Conservation (phyloP, 2,329 filamentous ascomycete genomes). For the Xylaria sp. region DNA sequence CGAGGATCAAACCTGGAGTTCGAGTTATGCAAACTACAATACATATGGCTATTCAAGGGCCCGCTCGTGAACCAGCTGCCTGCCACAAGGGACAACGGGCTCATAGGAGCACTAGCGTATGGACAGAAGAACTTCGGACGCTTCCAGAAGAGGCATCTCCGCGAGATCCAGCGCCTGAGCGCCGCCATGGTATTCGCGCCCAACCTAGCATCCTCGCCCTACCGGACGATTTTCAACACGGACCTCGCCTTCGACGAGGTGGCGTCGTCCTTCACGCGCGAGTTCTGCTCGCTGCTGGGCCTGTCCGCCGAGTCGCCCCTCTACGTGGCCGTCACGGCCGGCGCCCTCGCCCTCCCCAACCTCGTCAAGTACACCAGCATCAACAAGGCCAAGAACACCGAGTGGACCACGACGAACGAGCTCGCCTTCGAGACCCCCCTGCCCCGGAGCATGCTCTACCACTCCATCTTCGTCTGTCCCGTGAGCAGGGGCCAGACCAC, state of each 20-base stretch:
- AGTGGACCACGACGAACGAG: conserved; percentile 94
- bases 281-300: conserved; percentile 92
- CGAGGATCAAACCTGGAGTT: conserved; percentile 95
- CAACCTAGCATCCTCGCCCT: conserved; percentile 81
- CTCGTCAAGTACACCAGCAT: conserved; percentile 88
- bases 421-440: conserved; percentile 79
- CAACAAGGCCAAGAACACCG: conserved; percentile 88
- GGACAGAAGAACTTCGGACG: conserved; percentile 76
- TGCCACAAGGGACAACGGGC: conserved; percentile 62
- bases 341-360: conserved; percentile 88
- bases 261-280: conserved; percentile 85
- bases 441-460: conserved; percentile 75
- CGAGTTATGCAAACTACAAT: conserved; percentile 89
- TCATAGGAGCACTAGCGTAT: conserved; percentile 76
- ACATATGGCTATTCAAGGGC: conserved; percentile 85
- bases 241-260: conserved; percentile 83
- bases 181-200: conserved; percentile 82
- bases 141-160: conserved; percentile 79
- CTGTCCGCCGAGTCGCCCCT: conserved; percentile 92
- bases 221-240: conserved; percentile 80
- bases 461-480: conserved; percentile 97
- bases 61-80: conserved; percentile 64
- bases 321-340: conserved; percentile 91
- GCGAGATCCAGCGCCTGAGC: conserved; percentile 83
- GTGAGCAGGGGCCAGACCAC: conserved; percentile 97